Base-by-base conservation (phyloP, 208 protist genomes). In the Trypanosoma lewisi region DNA sequence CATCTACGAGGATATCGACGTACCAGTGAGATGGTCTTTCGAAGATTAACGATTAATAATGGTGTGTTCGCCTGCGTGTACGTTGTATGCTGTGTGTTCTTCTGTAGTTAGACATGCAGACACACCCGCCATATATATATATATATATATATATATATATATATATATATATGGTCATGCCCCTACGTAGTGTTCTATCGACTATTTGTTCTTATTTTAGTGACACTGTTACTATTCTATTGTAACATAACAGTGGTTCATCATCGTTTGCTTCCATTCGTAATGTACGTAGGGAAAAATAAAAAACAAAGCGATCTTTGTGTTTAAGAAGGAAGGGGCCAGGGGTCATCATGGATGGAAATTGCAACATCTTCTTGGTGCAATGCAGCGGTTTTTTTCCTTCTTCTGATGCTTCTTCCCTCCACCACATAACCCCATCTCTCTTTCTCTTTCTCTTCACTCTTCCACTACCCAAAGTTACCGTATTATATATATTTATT, bases 1-100 rank as follows among this genome's bases (percentile, higher is more conserved):
- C 33, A 48, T 14, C 21, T 83, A 83, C 48, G 81, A 87, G 58
- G 63, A 80, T 21, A 52, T 83, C 54, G 47, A 48, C 11, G 76
- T 70, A 30, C 27, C 53, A 14, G 63, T 80, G 25, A 57, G 53
- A 34, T 80, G 71, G 73, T 34, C 59, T 16, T 45, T 62, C 7
- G 23, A 28, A 27, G 39, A 42, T 6, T 27, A 42, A 36, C 4
- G 25, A 12, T 7, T 7, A 11, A 36, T 39, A 31, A 36, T n/a
- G 11, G 50, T 36, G 19, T 17, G 27, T 12, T 4, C n/a, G n/a
- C n/a, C n/a, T n/a, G n/a, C n/a, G n/a, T n/a, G n/a, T 17, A 41
- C 28, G 36, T 41, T 41, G 36, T 12, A 6, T 41, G 36, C 9
- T 41, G 17, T 56, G 3, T 56, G 16, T 11, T 8, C 30, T 19